Evolutionary conservation across 129 eudicot genomes (phyloP).

Genomic region (Pittosporum tobira): DNA sequence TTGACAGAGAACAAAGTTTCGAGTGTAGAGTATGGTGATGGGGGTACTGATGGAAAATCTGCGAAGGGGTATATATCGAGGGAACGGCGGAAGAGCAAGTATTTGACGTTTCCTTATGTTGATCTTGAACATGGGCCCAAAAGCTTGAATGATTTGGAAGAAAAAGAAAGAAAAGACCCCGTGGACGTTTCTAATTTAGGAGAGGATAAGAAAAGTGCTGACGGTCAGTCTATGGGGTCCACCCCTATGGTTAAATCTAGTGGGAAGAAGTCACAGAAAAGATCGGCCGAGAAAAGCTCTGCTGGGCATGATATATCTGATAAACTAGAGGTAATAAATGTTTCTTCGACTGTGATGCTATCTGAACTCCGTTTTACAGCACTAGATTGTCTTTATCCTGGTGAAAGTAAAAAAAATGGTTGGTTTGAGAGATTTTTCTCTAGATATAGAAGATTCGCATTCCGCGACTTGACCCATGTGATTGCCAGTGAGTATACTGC

Average conservation of each 20-base stretch:
- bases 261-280: slow-evolving; percentile 28
- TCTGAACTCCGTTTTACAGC: slow-evolving; percentile 29
- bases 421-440: slow-evolving; percentile 9
- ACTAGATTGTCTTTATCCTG: slow-evolving; percentile 27
- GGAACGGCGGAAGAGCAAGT: slow-evolving; percentile 67
- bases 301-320: background rate
- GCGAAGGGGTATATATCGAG: slow-evolving; percentile 34
- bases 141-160: slow-evolving; percentile 14
- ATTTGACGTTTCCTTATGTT: slow-evolving; percentile 49
- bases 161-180: slow-evolving; percentile 11
- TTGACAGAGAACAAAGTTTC: background rate
- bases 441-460: slow-evolving; percentile 25
- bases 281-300: background rate
- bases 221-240: background rate
- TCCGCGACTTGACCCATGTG: slow-evolving; percentile 14
- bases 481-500: background rate
- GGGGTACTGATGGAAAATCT: slow-evolving; percentile 9
- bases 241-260: slow-evolving; percentile 5
- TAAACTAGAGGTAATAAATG: slow-evolving; percentile 16
- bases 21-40: slow-evolving; percentile 11
- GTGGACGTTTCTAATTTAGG: background rate
- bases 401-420: slow-evolving; percentile 19
- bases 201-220: background rate
- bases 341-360: slow-evolving; percentile 31
- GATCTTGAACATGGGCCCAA: slow-evolving; percentile 9